These are phyloP conservation scores for Mycena capillaripes DNA, from an alignment of 768 basidiomycete species.

Conservation along the genomic window DNA sequence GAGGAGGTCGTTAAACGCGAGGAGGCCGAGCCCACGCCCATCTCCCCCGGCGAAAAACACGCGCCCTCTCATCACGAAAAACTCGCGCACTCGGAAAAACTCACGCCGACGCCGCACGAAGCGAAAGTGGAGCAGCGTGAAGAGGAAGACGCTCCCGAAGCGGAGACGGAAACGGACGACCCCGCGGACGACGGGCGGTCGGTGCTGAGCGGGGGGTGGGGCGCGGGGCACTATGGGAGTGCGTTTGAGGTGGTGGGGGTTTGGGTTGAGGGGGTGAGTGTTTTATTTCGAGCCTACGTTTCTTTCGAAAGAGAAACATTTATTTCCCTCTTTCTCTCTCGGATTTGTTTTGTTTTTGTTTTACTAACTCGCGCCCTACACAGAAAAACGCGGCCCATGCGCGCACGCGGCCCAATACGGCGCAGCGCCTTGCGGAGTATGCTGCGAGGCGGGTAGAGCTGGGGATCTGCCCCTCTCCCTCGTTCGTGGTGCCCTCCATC, in stretches of 20 bases:
- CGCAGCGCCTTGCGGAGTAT: slow-evolving; percentile 79
- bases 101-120: not conserved
- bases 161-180: slow-evolving; percentile 40
- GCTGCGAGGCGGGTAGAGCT: slow-evolving; percentile 69
- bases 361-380: slow-evolving; percentile 39
- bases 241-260: slow-evolving; percentile 79
- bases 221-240: slow-evolving; percentile 84
- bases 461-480: slow-evolving; percentile 45
- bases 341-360: no score
- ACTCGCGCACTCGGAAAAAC: no score
- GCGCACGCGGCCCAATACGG: slow-evolving; percentile 71
- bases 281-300: slow-evolving; percentile 18
- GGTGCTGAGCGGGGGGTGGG: slow-evolving; percentile 80
- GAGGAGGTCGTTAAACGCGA: slow-evolving; percentile 40
- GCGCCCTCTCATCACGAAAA: no score
- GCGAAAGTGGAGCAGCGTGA: slow-evolving; percentile 35
- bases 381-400: slow-evolving; percentile 65
- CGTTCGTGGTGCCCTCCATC: not conserved
- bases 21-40: no score
- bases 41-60: no score
- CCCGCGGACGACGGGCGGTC: slow-evolving; percentile 71
- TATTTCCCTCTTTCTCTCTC: no score
- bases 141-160: slow-evolving; percentile 38
- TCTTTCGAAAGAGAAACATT: not conserved
- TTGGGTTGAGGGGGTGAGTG: slow-evolving; percentile 73